These are phyloP conservation scores for Termitomyces sp. DNA, from an alignment of 768 basidiomycete species.

Conservation along the genomic window DNA sequence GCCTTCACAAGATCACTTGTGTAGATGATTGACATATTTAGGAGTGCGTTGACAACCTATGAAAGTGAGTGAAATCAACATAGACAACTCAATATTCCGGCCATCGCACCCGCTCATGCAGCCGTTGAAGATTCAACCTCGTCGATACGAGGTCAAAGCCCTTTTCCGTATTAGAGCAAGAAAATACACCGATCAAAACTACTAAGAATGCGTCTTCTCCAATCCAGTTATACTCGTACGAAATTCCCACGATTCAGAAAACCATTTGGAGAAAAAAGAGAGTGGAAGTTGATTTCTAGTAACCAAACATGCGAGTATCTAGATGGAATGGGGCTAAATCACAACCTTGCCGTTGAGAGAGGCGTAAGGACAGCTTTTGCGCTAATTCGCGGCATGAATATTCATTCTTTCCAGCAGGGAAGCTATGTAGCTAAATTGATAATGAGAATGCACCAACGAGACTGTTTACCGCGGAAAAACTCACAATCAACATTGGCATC, in stretches of 20 bases:
- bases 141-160: conserved; percentile 43
- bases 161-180: background rate
- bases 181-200: conserved; percentile 75
- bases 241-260: conserved; percentile 98
- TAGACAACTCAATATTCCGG: conserved; percentile 42
- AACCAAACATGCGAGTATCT: too few relatives aligned
- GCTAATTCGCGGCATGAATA: conserved; percentile 93
- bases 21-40: conserved; percentile 90
- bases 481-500: conserved; percentile 81
- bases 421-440: too few relatives aligned
- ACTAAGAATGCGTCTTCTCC: conserved; percentile 90
- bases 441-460: background rate
- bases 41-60: conserved; percentile 94
- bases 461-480: conserved; percentile 20
- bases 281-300: conserved; percentile 97
- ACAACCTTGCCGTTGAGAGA: conserved; percentile 67
- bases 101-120: conserved; percentile 90
- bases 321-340: background rate
- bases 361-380: conserved; percentile 89
- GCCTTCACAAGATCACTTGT: conserved; percentile 90
- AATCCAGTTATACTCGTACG: conserved; percentile 92
- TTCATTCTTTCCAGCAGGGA: too few relatives aligned
- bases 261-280: conserved; percentile 99
- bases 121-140: conserved; percentile 96
- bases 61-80: background rate